Percentiles rank a stretch among this genome's conserved stretches.
Conservation (phyloP, 2,329 filamentous ascomycete species). For the Aphanoascus verrucosus region DNA sequence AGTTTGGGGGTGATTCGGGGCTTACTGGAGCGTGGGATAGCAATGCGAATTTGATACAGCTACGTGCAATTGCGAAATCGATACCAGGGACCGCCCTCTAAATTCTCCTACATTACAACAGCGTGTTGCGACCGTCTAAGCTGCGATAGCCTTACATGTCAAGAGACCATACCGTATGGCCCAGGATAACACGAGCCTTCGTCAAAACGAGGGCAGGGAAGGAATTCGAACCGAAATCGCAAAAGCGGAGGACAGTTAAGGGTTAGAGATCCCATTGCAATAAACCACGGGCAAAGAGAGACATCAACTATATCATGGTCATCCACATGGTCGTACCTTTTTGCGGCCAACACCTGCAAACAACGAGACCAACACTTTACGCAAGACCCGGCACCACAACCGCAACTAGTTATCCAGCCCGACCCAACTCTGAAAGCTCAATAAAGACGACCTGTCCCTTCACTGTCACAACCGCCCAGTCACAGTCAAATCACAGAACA, state of each 20-base stretch:
- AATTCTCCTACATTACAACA: too few relatives aligned
- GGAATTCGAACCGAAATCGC: not conserved
- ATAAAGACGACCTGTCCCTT: not conserved
- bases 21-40: not conserved
- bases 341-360: not conserved
- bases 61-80: too few relatives aligned
- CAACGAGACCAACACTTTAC: too few relatives aligned
- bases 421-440: not conserved
- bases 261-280: constrained; percentile 19
- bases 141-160: not conserved
- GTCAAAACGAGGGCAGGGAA: not conserved
- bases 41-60: too few relatives aligned
- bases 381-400: too few relatives aligned
- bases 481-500: not conserved
- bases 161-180: not conserved
- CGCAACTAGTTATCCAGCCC: not conserved
- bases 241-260: constrained; percentile 11
- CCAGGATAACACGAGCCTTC: too few relatives aligned
- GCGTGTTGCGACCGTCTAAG: too few relatives aligned
- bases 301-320: constrained; percentile 21
- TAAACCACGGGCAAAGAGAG: constrained; percentile 22
- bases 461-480: not conserved
- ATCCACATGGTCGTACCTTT: not conserved
- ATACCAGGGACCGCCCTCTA: too few relatives aligned
- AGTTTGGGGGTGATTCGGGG: not conserved